Base-by-base conservation (phyloP, 257 asterid genomes). In the Forsythia viridissima region DNA sequence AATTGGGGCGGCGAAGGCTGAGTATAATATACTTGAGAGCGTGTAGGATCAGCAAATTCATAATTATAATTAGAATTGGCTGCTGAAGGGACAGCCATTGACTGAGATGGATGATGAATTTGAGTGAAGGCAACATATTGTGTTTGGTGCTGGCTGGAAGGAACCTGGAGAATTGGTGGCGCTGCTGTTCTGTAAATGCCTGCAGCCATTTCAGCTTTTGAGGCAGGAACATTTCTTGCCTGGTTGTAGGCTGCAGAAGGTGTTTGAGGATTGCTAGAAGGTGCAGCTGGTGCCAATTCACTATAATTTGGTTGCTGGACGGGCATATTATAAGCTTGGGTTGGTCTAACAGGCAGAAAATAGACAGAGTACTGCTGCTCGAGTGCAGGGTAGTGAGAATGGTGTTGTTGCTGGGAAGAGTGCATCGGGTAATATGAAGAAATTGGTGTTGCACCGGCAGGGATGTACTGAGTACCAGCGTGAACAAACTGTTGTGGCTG, bases 51-150 rank as follows among this genome's bases (percentile, higher is more conserved):
- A 69, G 91, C 74, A 80, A 73, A 88, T 52, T 94, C 98, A 76
- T 92, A 92, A 9, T 84, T 74, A 81, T 93, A 90, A 73, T 78
- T 79, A 11, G 89, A 36, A 77, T 88, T 85, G n/a, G 91, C 80
- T 34, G 85, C 94, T 8, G 95, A 83, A 65, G 94, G 42, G 51
- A 92, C 93, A 3, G 93, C 85, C 66, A 88, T 81, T 70, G 95
- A 84, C 73, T 92, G 97, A 46, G 97, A 88, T 0, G 97, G 96
- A 80, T 92, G 97, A 80, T 85, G 97, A 83, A 91, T 78, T 77
- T 92, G 98, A 74, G 95, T 86, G 84, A 70, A 89, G 21, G 96
- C 97, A 6, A 88, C 94, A 51, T 91, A 94, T 65, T 90, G 93
- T n/a, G 82, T 77, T 37, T 88, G 91, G 55, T 86, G 80, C 88